Percentiles rank a stretch among this genome's conserved stretches.
These are phyloP conservation scores for Turritis glabra DNA, from an alignment of 345 rosid genomes.

Conservation along the genomic window DNA sequence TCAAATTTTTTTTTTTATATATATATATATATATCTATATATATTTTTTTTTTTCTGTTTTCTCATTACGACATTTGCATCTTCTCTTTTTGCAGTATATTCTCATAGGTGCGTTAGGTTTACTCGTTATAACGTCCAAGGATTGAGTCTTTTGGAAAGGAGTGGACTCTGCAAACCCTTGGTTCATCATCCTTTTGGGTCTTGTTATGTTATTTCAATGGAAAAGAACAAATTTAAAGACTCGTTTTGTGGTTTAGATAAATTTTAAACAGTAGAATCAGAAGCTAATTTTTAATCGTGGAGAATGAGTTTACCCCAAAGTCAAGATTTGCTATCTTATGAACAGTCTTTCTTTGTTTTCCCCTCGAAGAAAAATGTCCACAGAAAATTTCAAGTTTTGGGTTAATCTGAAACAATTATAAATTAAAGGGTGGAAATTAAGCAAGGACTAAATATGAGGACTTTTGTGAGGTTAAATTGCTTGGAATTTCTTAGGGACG, in stretches of 20 bases:
- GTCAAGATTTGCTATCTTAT: not conserved
- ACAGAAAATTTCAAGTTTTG: no score
- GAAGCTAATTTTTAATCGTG: constrained; percentile 28
- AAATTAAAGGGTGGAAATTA: no score
- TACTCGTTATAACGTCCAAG: constrained; percentile 86
- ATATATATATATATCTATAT: no score
- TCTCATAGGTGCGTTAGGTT: constrained; percentile 81
- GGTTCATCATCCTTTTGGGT: not conserved
- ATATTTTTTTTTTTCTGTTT: not conserved
- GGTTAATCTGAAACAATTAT: no score
- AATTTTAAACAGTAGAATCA: constrained; percentile 28
- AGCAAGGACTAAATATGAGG: no score
- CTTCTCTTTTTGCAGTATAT: constrained; percentile 59
- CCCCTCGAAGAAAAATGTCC: no score
- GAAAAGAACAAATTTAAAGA: constrained; percentile 6
- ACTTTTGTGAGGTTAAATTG: no score
- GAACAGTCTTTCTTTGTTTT: not conserved
- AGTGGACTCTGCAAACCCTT: constrained; percentile 21
- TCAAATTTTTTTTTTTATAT: not conserved
- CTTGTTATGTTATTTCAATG: constrained; percentile 20
- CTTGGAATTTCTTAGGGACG: no score
- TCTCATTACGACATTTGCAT: not conserved
- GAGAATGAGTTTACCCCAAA: constrained; percentile 5
- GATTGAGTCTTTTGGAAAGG: constrained; percentile 48
- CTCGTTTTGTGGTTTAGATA: constrained; percentile 33